phyloP scores from a whole-genome alignment of 1,139 yeast genomes.

The Pichia sp. region DNA sequence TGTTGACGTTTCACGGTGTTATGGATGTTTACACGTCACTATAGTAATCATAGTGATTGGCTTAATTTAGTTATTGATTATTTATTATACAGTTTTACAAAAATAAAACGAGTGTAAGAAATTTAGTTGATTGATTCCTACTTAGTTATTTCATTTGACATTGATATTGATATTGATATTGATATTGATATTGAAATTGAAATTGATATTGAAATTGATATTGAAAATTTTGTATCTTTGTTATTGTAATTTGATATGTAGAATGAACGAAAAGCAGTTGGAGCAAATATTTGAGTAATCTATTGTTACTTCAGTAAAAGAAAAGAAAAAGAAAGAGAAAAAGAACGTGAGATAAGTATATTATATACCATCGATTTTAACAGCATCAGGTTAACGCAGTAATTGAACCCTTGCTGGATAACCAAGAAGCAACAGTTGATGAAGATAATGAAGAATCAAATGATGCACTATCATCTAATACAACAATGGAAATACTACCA shows the following conservation, averaged over 20 bases:
- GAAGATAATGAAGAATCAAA: slow-evolving; percentile 51
- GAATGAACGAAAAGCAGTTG: background rate
- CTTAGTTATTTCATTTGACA: background rate
- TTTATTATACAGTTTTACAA: background rate
- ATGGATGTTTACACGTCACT: background rate
- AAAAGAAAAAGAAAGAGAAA: background rate
- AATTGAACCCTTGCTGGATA: slow-evolving; percentile 42
- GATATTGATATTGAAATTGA: background rate
- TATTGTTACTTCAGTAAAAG: background rate
- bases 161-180: background rate
- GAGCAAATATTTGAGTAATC: background rate
- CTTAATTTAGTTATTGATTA: too few relatives aligned
- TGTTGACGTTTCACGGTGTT: background rate
- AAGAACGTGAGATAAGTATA: background rate
- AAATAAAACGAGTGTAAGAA: background rate
- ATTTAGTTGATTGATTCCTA: background rate
- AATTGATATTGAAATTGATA: background rate
- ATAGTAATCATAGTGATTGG: background rate
- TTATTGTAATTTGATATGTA: background rate
- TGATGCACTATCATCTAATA: slow-evolving; percentile 47
- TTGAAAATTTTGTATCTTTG: too few relatives aligned
- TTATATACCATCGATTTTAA: background rate
- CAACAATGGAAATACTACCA: slow-evolving; percentile 51
- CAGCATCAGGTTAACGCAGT: slow-evolving; percentile 26
- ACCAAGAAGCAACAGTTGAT: slow-evolving; percentile 52